These are phyloP conservation scores for Chytriomyces sp. DNA, from an alignment of 192 early-diverging fungal genomes.

Conservation along the genomic window DNA sequence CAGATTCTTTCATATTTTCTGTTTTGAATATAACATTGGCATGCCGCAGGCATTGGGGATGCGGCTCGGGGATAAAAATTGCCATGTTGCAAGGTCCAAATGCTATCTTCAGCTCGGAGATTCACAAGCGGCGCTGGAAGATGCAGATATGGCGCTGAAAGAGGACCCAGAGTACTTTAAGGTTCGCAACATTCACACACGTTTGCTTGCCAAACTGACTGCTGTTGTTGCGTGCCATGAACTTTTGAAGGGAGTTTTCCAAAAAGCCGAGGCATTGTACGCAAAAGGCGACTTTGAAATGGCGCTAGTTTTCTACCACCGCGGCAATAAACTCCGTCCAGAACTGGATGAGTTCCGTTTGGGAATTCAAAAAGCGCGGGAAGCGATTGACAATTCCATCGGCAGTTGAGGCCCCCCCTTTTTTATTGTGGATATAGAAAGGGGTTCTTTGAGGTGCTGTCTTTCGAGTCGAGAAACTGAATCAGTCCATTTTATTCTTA, in stretches of 20 bases:
- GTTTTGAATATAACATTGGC: constrained; percentile 1
- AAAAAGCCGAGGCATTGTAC: constrained; percentile 63
- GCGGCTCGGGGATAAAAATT: constrained; percentile 52
- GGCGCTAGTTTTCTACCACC: constrained; percentile 59
- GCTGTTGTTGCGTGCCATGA: background rate
- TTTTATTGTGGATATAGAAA: background rate
- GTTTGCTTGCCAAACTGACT: background rate
- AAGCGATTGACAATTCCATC: constrained; percentile 62
- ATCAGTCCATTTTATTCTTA: background rate
- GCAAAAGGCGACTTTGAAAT: constrained; percentile 62
- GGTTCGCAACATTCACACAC: constrained; percentile 6
- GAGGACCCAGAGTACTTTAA: constrained; percentile 49
- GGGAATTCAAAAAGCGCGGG: constrained; percentile 61
- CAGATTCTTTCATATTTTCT: background rate
- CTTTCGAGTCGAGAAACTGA: background rate
- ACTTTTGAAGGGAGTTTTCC: constrained; percentile 49
- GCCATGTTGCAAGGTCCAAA: constrained; percentile 52
- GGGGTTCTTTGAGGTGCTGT: background rate
- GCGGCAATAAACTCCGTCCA: constrained; percentile 63
- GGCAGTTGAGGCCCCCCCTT: constrained; percentile 45
- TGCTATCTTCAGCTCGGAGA: constrained; percentile 55
- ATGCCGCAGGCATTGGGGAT: constrained; percentile 45
- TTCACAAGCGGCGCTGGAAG: constrained; percentile 48
- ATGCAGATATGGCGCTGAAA: constrained; percentile 52
- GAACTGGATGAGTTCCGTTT: constrained; percentile 59